Evolutionary conservation across 2,329 filamentous ascomycete genomes (phyloP).

Genomic region (Pseudogymnoascus sp.): DNA sequence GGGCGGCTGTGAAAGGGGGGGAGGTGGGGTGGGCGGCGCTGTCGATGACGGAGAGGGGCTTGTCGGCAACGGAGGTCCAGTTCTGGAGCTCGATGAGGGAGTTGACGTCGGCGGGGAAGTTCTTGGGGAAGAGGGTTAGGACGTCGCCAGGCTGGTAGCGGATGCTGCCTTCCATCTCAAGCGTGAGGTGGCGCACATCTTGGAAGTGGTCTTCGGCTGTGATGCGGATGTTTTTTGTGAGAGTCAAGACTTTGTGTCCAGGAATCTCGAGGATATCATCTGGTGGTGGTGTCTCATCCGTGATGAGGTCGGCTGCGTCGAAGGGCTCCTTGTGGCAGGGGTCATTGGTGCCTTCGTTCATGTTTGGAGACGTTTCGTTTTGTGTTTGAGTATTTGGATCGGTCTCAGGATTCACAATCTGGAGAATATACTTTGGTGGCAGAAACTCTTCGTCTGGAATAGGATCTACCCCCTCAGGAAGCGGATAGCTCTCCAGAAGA

Average conservation of each 20-base stretch:
- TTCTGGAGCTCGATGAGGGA: constrained; percentile 68
- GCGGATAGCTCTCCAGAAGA: constrained; percentile 59
- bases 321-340: not conserved
- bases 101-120: constrained; percentile 74
- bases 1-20: constrained; percentile 26
- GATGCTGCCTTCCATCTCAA: constrained; percentile 41
- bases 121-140: constrained; percentile 77
- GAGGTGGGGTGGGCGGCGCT: constrained; percentile 9
- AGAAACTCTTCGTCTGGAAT: constrained; percentile 69
- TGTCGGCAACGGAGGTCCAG: constrained; percentile 69
- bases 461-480: constrained; percentile 56
- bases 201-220: constrained; percentile 81
- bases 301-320: constrained; percentile 26
- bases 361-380: not conserved
- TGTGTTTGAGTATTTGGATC: constrained; percentile 10
- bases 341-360: not conserved
- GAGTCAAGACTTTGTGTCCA: constrained; percentile 33
- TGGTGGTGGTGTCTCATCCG: not conserved
- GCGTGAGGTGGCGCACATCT: constrained; percentile 74
- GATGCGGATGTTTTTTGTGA: constrained; percentile 61
- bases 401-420: constrained; percentile 23
- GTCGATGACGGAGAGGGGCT: constrained; percentile 48
- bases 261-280: not conserved
- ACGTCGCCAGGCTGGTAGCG: constrained; percentile 65
- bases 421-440: constrained; percentile 63